A percentile compares a stretch with the other conserved stretches of the same genome.
Evolutionary conservation across 106 monocot species (phyloP).

Genomic region (Agapanthus africanus): DNA sequence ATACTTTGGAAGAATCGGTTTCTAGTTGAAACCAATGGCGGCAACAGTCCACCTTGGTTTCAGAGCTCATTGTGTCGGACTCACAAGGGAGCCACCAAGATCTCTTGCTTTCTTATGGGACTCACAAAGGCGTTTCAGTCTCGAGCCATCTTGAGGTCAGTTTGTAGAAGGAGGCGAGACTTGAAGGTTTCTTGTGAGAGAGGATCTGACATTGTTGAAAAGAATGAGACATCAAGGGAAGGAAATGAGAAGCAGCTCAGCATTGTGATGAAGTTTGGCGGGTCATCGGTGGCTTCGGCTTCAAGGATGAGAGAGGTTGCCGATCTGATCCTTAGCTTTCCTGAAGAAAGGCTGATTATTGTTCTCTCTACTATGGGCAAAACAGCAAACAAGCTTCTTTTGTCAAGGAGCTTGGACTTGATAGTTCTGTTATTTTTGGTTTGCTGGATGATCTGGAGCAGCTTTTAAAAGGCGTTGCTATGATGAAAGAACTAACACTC

Average conservation of each 20-base stretch:
- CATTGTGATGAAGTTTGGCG: constrained; percentile 91
- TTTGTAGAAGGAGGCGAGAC: background rate
- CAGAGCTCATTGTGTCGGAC: constrained; percentile 6
- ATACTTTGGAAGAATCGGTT: too few species aligned
- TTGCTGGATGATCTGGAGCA: constrained; percentile 80
- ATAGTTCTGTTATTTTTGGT: constrained; percentile 54
- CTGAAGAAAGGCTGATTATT: constrained; percentile 66
- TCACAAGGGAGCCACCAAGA: constrained; percentile 4
- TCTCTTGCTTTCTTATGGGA: constrained; percentile 9
- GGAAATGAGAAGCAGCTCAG: constrained; percentile 30
- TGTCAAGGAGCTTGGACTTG: constrained; percentile 73
- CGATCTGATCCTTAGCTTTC: constrained; percentile 63
- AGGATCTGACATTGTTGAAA: constrained; percentile 11
- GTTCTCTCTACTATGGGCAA: constrained; percentile 97
- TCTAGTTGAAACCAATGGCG: constrained; percentile 1
- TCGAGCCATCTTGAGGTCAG: background rate
- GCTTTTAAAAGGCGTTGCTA: constrained; percentile 87
- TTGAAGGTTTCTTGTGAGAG: constrained; percentile 33
- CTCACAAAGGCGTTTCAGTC: background rate
- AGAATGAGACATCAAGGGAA: constrained; percentile 16
- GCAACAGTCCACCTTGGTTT: constrained; percentile 4
- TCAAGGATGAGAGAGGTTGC: constrained; percentile 84
- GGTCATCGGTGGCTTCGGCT: constrained; percentile 77
- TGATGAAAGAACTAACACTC: constrained; percentile 93
- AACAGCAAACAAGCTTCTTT: constrained; percentile 76